A percentile compares a stretch with the other conserved stretches of the same genome.
Conservation (phyloP, 345 rosid species). For the Microthlaspi erraticum region DNA sequence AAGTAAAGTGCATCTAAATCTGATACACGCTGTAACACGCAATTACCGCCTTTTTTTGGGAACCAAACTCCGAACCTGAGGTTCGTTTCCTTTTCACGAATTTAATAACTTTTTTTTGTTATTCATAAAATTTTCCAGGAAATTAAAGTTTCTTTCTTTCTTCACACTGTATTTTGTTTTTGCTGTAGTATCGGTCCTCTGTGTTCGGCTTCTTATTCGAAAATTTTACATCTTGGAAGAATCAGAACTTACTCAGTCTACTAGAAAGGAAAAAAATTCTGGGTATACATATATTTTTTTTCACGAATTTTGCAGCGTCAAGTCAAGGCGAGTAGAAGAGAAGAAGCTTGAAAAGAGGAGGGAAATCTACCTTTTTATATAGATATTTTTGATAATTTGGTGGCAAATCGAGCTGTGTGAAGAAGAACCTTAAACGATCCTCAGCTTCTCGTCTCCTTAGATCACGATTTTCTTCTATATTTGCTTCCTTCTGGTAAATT, state of each 20-base stretch:
- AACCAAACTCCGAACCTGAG: constrained; percentile 45
- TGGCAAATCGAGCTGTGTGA: constrained; percentile 36
- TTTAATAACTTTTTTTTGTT: neutral
- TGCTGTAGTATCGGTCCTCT: constrained; percentile 44
- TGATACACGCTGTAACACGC: constrained; percentile 15
- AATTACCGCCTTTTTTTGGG: constrained; percentile 17
- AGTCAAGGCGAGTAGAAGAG: constrained; percentile 28
- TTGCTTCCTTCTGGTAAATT: constrained; percentile 26
- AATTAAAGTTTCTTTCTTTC: neutral
- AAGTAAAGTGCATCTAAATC: constrained; percentile 4
- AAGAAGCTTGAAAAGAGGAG: constrained; percentile 26
- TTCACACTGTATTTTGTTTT: constrained; percentile 22
- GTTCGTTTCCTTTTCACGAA: constrained; percentile 24
- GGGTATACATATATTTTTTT: neutral
- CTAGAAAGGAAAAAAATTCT: neutral
- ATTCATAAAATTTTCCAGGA: neutral
- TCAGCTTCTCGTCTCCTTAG: constrained; percentile 35
- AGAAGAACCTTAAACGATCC: constrained; percentile 50
- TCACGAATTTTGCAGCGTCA: constrained; percentile 13
- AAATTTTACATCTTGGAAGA: constrained; percentile 19
- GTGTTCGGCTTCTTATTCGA: constrained; percentile 49
- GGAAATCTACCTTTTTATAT: neutral
- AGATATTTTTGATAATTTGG: constrained; percentile 16
- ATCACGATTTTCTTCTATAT: constrained; percentile 40
- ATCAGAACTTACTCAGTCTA: constrained; percentile 14